Conservation (phyloP, 2,329 filamentous ascomycete species). For the Paecilomyces formosus region DNA sequence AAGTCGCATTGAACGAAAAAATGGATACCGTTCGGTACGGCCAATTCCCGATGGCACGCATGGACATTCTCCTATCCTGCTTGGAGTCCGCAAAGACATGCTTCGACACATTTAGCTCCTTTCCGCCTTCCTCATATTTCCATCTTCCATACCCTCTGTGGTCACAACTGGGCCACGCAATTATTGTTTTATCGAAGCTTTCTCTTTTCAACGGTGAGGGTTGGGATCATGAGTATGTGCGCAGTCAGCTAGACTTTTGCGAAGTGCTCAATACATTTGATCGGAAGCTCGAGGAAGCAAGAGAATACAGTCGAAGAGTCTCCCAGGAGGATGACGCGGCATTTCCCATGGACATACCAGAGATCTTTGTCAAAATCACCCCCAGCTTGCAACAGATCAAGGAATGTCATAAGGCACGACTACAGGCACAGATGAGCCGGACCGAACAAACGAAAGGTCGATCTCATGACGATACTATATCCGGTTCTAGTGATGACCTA, state of each 20-base stretch:
- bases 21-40: constrained; percentile 35
- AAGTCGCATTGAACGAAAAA: constrained; percentile 19
- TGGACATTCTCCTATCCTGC: constrained; percentile 46
- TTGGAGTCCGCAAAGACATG: constrained; percentile 42
- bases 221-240: constrained; percentile 19
- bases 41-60: constrained; percentile 29
- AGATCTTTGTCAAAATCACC: background rate
- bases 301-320: background rate
- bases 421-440: background rate
- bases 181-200: constrained; percentile 18
- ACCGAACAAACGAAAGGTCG: background rate
- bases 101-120: constrained; percentile 43
- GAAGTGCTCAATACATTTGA: constrained; percentile 9
- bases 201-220: constrained; percentile 13
- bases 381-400: background rate
- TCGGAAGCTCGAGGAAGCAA: constrained; percentile 13
- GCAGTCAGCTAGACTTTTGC: constrained; percentile 13
- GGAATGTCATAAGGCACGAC: background rate
- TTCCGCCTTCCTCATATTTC: constrained; percentile 39
- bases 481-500: background rate
- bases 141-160: constrained; percentile 41
- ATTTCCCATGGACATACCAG: background rate
- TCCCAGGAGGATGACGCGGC: background rate
- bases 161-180: constrained; percentile 42
- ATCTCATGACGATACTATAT: background rate